Conservation (phyloP, 2,329 filamentous ascomycete species). For the Penicillium freii region DNA sequence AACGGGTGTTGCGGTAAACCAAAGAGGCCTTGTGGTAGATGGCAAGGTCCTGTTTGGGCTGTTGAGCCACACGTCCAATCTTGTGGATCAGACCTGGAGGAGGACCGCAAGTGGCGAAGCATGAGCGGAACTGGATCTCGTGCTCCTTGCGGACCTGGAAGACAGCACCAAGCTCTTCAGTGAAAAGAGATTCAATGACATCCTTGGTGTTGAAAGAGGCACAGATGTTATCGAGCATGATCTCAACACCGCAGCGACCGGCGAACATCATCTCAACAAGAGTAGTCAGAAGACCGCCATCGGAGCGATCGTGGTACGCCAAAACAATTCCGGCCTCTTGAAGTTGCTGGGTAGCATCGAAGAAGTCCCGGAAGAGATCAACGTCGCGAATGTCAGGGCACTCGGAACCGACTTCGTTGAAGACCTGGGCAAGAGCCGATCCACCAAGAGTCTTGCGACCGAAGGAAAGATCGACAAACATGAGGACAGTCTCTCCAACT, state of each 20-base stretch:
- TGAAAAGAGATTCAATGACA: constrained; percentile 80
- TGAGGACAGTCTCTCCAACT: constrained; percentile 80
- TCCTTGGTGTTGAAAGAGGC: constrained; percentile 61
- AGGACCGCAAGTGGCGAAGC: constrained; percentile 86
- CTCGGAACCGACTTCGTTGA: constrained; percentile 80
- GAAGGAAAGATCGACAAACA: constrained; percentile 86
- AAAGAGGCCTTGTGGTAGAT: constrained; percentile 69
- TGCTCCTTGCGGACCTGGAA: constrained; percentile 90
- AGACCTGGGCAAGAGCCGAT: constrained; percentile 85
- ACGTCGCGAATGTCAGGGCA: constrained; percentile 82
- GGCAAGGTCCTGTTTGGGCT: constrained; percentile 69
- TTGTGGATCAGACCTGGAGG: constrained; percentile 77
- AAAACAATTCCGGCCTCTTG: constrained; percentile 72
- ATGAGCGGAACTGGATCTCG: constrained; percentile 80
- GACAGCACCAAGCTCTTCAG: constrained; percentile 91
- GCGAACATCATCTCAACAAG: constrained; percentile 98
- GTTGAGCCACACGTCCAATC: constrained; percentile 71
- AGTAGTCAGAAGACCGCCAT: constrained; percentile 88
- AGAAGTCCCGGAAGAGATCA: constrained; percentile 81
- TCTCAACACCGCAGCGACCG: constrained; percentile 80
- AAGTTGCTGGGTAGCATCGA: constrained; percentile 73
- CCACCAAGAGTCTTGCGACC: constrained; percentile 82
- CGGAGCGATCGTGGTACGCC: constrained; percentile 91
- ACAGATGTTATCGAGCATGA: constrained; percentile 71
- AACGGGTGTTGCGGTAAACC: constrained; percentile 67